These are phyloP conservation scores for Pleurotus tuoliensis DNA, from an alignment of 768 basidiomycete genomes.

Conservation along the genomic window DNA sequence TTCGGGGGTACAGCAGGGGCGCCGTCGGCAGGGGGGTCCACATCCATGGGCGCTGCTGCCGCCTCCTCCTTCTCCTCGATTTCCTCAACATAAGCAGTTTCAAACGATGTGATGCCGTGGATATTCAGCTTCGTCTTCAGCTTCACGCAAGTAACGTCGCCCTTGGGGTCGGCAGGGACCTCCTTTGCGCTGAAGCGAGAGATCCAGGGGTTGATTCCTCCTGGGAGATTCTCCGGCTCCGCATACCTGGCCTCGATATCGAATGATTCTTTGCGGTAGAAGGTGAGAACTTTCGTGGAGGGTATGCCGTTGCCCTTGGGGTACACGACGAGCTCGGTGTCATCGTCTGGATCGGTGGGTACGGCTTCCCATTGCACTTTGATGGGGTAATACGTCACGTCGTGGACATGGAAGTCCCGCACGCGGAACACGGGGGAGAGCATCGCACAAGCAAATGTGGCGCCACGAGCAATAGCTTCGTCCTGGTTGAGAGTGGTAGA, in stretches of 20 bases:
- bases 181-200: constrained; percentile 78
- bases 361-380: constrained; percentile 83
- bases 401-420: constrained; percentile 87
- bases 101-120: constrained; percentile 86
- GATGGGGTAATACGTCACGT: constrained; percentile 85
- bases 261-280: constrained; percentile 88
- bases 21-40: constrained; percentile 33
- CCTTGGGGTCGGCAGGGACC: constrained; percentile 64
- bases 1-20: constrained; percentile 49
- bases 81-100: constrained; percentile 82
- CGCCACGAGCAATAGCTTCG: constrained; percentile 93
- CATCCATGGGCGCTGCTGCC: constrained; percentile 59
- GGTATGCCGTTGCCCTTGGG: constrained; percentile 81
- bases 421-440: constrained; percentile 98
- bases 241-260: constrained; percentile 85
- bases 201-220: constrained; percentile 81
- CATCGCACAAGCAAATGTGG: constrained; percentile 96
- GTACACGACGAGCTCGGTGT: constrained; percentile 91
- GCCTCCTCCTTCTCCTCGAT: constrained; percentile 72
- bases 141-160: constrained; percentile 80
- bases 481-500: constrained; percentile 96
- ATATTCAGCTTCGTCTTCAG: constrained; percentile 86
- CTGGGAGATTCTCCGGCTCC: constrained; percentile 68
- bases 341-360: constrained; percentile 76
- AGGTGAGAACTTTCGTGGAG: constrained; percentile 93